Percentiles rank a stretch among this genome's conserved stretches.
Evolutionary conservation across 2,329 filamentous ascomycete species (phyloP).

Genomic region (Albophoma yamanashiensis): DNA sequence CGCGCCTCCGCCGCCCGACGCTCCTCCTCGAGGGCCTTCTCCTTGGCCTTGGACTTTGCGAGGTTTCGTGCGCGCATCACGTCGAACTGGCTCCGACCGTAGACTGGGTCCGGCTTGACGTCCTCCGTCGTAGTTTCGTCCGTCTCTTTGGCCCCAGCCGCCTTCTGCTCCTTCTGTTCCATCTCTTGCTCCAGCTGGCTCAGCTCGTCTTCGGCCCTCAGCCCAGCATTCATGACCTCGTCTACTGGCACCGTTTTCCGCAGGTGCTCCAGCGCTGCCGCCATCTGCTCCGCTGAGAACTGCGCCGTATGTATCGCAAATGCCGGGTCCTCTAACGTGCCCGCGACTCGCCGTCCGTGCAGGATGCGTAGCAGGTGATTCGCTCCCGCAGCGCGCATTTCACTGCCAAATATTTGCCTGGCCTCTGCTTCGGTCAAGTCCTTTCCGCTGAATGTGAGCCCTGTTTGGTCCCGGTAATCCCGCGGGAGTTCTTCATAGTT

Average conservation of each 20-base stretch:
- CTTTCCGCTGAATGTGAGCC: constrained; percentile 39
- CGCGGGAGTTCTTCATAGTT: constrained; percentile 47
- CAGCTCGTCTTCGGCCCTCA: constrained; percentile 54
- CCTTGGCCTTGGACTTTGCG: constrained; percentile 36
- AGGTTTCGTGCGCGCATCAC: constrained; percentile 42
- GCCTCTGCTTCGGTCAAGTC: constrained; percentile 40
- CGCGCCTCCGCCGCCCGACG: constrained; percentile 29
- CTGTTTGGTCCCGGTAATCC: constrained; percentile 43
- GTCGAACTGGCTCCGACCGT: constrained; percentile 47
- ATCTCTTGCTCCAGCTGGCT: constrained; percentile 34
- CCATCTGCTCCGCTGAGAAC: constrained; percentile 30
- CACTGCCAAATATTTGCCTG: constrained; percentile 36
- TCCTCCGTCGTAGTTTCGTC: not conserved
- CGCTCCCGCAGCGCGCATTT: constrained; percentile 30
- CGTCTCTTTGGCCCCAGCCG: constrained; percentile 7
- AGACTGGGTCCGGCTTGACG: constrained; percentile 35
- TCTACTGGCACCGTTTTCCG: constrained; percentile 44
- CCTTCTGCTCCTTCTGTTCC: constrained; percentile 10
- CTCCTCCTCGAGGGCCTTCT: constrained; percentile 31
- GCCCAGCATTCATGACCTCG: constrained; percentile 48
- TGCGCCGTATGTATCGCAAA: constrained; percentile 35
- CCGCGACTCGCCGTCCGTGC: constrained; percentile 53
- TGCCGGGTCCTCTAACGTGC: constrained; percentile 49
- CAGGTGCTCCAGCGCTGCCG: constrained; percentile 42
- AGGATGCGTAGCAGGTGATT: constrained; percentile 47